A percentile compares a stretch with the other conserved stretches of the same genome.
Conservation (phyloP, 345 rosid species). For the Brassica nigra region DNA sequence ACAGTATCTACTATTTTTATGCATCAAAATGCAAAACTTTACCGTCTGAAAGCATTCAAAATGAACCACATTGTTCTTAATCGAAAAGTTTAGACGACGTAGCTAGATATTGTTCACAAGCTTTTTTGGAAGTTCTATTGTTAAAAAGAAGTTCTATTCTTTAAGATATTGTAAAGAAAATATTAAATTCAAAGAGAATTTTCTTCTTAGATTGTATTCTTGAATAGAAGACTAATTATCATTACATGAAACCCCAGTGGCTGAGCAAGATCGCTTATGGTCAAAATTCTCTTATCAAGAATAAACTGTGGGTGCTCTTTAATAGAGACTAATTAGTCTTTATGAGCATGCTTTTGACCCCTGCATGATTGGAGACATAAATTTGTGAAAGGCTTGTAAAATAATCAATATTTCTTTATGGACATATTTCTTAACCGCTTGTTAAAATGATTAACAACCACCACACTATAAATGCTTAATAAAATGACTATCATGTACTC, state of each 20-base stretch:
- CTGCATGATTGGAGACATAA: neutral
- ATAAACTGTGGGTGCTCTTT: neutral
- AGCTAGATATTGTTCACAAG: neutral
- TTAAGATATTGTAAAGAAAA: neutral
- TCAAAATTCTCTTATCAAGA: neutral
- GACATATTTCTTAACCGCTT: neutral
- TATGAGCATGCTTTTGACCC: neutral
- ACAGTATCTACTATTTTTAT: neutral
- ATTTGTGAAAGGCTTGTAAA: neutral
- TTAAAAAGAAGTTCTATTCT: neutral
- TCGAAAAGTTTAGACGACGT: neutral
- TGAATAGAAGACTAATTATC: neutral
- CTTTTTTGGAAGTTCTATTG: neutral
- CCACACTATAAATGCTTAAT: neutral
- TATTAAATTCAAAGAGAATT: neutral
- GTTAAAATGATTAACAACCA: neutral
- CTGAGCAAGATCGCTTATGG: neutral
- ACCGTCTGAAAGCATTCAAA: neutral
- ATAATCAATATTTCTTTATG: neutral
- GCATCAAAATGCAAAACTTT: neutral
- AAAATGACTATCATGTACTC: neutral
- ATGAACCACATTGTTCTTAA: neutral
- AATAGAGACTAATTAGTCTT: neutral
- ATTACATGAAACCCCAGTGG: neutral
- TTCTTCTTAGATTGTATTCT: neutral